Evolutionary conservation across 2,329 filamentous ascomycete species (phyloP).

Genomic region (Phaeosphaeriaceae sp.): DNA sequence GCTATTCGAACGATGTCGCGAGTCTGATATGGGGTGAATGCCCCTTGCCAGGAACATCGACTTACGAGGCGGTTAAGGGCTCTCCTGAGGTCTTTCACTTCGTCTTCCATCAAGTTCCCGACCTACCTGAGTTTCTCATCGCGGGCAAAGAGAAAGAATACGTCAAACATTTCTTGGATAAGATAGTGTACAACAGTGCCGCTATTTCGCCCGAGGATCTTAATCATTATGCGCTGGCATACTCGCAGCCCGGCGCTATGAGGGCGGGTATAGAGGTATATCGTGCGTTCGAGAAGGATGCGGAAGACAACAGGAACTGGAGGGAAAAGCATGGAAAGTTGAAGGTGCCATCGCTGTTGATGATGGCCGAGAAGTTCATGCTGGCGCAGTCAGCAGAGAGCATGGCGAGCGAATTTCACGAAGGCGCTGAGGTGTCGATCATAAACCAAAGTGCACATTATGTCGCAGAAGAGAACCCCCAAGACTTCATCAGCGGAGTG

Average conservation of each 20-base stretch:
- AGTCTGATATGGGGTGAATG: constrained; percentile 54
- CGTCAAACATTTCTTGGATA: constrained; percentile 16
- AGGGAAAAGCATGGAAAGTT: constrained; percentile 29
- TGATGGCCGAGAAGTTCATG: constrained; percentile 32
- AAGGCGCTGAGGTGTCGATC: constrained; percentile 17
- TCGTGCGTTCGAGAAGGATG: constrained; percentile 44
- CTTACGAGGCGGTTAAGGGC: constrained; percentile 43
- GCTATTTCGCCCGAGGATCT: constrained; percentile 7
- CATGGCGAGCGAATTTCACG: constrained; percentile 31
- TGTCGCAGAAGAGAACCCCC: constrained; percentile 33
- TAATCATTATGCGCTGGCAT: constrained; percentile 5
- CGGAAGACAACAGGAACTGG: constrained; percentile 30
- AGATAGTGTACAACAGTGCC: constrained; percentile 8
- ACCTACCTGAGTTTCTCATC: constrained; percentile 17
- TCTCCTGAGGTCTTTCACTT: constrained; percentile 50
- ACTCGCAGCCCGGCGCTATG: constrained; percentile 41
- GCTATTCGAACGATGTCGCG: constrained; percentile 42
- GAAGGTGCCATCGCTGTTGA: constrained; percentile 29
- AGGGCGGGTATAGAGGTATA: constrained; percentile 42
- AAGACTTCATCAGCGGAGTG: constrained; percentile 23
- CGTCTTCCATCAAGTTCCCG: constrained; percentile 48
- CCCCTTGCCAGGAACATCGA: constrained; percentile 48
- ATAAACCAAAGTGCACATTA: constrained; percentile 33
- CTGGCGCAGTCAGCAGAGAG: constrained; percentile 22
- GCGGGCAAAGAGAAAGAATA: constrained; percentile 15